Percentiles rank a stretch among this genome's conserved stretches.
phyloP scores from a whole-genome alignment of 176 grass and related monocot species.

The Hordeum marinum region DNA sequence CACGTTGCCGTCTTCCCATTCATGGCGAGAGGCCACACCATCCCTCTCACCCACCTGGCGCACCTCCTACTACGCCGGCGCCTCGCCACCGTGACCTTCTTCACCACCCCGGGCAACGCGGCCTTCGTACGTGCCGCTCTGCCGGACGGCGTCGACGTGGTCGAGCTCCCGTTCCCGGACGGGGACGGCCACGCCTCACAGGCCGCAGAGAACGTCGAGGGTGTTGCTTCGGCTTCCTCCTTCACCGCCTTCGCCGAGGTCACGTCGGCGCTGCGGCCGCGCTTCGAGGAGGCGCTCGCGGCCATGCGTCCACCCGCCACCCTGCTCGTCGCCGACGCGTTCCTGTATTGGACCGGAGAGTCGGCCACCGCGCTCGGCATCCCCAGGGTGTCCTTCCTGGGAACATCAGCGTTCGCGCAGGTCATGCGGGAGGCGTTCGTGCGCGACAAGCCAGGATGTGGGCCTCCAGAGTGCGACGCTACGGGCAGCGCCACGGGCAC shows the following conservation, averaged over 20 bases:
- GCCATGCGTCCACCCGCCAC: neutral
- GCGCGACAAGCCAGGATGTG: neutral
- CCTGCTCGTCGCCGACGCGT: slow-evolving; percentile 17
- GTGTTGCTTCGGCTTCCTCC: neutral
- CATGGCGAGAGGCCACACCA: slow-evolving; percentile 37
- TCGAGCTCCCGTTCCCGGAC: slow-evolving; percentile 26
- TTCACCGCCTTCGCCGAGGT: slow-evolving; percentile 5
- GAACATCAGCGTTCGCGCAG: neutral
- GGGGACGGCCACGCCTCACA: neutral
- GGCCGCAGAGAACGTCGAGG: neutral
- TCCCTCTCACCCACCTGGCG: slow-evolving; percentile 22
- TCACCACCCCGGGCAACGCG: slow-evolving; percentile 28
- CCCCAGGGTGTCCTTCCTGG: slow-evolving; percentile 2
- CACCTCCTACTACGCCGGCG: slow-evolving; percentile 6
- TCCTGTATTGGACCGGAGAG: slow-evolving; percentile 19
- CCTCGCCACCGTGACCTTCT: slow-evolving; percentile 28
- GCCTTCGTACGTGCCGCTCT: slow-evolving; percentile 30
- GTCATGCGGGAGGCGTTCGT: neutral
- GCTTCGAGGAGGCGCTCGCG: slow-evolving; percentile 32
- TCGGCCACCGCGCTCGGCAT: neutral
- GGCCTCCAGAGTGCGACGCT: neutral
- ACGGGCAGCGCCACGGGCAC: neutral
- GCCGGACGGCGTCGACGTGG: slow-evolving; percentile 1
- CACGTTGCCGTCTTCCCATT: slow-evolving; percentile 13
- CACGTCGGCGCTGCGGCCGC: slow-evolving; percentile 9